These are phyloP conservation scores for Parathielavia hyrcaniae DNA, from an alignment of 495 filamentous ascomycete species.

Conservation along the genomic window DNA sequence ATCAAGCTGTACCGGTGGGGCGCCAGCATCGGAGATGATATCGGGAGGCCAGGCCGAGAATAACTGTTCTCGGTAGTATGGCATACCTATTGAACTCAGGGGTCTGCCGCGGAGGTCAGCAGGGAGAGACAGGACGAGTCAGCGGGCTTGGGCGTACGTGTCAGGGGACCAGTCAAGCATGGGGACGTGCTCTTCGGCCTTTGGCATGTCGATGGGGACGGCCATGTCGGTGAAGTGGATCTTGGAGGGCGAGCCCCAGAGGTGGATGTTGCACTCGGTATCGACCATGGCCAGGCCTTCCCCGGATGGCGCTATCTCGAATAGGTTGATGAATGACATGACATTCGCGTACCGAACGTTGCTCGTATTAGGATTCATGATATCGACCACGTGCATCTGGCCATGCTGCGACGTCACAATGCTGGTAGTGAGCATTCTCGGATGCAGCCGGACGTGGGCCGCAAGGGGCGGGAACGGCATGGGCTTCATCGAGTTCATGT, in stretches of 20 bases:
- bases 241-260: conserved; percentile 90
- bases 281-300: conserved; percentile 82
- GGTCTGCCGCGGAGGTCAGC: conserved; percentile 48
- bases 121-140: not conserved
- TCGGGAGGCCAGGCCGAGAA: conserved; percentile 86
- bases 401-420: conserved; percentile 85
- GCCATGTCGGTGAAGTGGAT: conserved; percentile 83
- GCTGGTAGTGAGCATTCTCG: conserved; percentile 83
- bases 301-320: conserved; percentile 86
- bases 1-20: conserved; percentile 71
- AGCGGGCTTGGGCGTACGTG: conserved; percentile 44
- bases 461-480: conserved; percentile 89
- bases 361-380: conserved; percentile 87
- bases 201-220: conserved; percentile 70
- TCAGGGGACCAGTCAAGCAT: conserved; percentile 63
- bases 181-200: conserved; percentile 44
- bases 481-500: conserved; percentile 72
- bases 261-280: conserved; percentile 66
- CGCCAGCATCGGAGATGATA: conserved; percentile 73
- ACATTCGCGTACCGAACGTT: conserved; percentile 84
- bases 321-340: conserved; percentile 55
- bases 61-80: conserved; percentile 81
- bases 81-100: conserved; percentile 80
- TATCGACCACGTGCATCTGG: conserved; percentile 87
- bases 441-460: conserved; percentile 91